Evolutionary conservation across 192 early-diverging fungal species (phyloP).

Genomic region (Coemansia sp.): DNA sequence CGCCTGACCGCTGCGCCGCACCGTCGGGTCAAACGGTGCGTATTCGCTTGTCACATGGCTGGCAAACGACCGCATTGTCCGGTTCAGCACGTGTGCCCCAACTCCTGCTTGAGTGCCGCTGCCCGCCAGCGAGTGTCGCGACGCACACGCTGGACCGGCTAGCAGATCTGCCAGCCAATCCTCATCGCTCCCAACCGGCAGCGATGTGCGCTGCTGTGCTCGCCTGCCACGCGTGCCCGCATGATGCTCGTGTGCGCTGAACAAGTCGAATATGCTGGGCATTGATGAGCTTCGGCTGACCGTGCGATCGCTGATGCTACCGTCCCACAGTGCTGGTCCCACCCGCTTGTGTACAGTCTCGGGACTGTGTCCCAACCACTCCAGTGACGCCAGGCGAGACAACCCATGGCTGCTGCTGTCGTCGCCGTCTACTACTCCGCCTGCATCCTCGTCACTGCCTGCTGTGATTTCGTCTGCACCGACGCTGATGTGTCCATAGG

Average conservation of each 20-base stretch:
- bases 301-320: conserved; percentile 17
- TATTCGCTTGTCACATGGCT: conserved; percentile 11
- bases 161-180: conserved; percentile 9
- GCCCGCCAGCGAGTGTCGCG: conserved; percentile 13
- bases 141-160: conserved; percentile 13
- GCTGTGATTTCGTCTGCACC: conserved; percentile 9
- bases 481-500: not conserved
- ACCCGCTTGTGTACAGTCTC: not conserved
- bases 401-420: conserved; percentile 1
- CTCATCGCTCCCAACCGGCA: not conserved
- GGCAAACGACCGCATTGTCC: conserved; percentile 21
- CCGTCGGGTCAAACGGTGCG: not conserved
- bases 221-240: not conserved
- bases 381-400: not conserved
- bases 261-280: conserved; percentile 12
- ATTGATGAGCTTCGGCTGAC: conserved; percentile 9
- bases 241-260: not conserved
- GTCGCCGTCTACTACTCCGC: not conserved
- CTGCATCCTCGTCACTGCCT: not conserved
- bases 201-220: not conserved
- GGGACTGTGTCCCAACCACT: not conserved
- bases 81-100: conserved; percentile 11
- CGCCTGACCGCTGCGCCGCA: not conserved
- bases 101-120: conserved; percentile 14
- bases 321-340: conserved; percentile 1